Conservation (phyloP, 371 early-diverging fungal genomes). For the Mucor lusitanicus region DNA sequence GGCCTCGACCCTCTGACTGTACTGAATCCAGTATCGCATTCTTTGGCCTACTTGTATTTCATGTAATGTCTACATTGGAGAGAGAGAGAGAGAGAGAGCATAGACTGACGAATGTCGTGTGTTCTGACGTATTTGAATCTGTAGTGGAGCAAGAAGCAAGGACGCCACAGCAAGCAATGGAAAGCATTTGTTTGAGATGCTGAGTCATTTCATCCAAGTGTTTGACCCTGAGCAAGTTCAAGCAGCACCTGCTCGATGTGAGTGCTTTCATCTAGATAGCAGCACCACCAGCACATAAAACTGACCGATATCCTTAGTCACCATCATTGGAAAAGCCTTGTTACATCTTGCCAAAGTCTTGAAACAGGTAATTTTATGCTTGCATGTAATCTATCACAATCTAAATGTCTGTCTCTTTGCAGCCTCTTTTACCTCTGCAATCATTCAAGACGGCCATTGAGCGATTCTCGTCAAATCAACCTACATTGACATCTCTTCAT, state of each 20-base stretch:
- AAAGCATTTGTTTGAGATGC: slow-evolving; percentile 31
- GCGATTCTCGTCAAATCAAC: slow-evolving; percentile 30
- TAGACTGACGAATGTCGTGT: not conserved
- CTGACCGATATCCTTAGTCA: slow-evolving; percentile 24
- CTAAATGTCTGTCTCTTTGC: not conserved
- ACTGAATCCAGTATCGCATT: slow-evolving; percentile 53
- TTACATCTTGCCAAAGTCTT: slow-evolving; percentile 38
- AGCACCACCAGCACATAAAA: not conserved
- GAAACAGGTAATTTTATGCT: slow-evolving; percentile 23
- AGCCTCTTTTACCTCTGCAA: slow-evolving; percentile 50
- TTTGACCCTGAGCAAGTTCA: slow-evolving; percentile 51
- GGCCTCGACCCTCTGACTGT: slow-evolving; percentile 59
- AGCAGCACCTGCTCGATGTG: slow-evolving; percentile 48
- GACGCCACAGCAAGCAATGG: slow-evolving; percentile 26
- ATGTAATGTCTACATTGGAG: slow-evolving; percentile 38
- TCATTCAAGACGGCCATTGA: slow-evolving; percentile 44
- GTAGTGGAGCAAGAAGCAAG: slow-evolving; percentile 34
- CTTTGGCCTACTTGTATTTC: slow-evolving; percentile 63
- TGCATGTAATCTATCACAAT: not conserved
- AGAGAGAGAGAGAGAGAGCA: no score
- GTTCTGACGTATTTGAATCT: not conserved
- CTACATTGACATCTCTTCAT: slow-evolving; percentile 62
- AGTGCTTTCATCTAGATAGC: not conserved
- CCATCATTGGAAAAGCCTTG: slow-evolving; percentile 48
- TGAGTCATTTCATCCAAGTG: slow-evolving; percentile 46